These are phyloP conservation scores for Silene conica DNA, from an alignment of 148 eudicot genomes.

Conservation along the genomic window DNA sequence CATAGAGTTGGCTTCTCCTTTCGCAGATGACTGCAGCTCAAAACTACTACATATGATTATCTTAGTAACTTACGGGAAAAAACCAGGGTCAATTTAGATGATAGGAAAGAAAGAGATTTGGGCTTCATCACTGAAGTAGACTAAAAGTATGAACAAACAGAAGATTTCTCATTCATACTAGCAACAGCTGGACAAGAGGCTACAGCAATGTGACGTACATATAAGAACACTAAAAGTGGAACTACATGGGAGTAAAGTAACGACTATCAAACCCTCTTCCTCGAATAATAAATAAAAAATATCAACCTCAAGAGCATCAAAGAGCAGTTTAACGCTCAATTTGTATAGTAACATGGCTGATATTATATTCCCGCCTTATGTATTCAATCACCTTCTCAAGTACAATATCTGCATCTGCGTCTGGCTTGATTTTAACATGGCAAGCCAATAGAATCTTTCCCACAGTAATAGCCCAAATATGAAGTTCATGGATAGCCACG, in stretches of 20 bases:
- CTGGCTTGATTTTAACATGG: slow-evolving; percentile 76
- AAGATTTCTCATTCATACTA: slow-evolving; percentile 20
- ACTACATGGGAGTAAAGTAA: not conserved
- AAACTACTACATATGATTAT: not conserved
- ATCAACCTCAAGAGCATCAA: not conserved
- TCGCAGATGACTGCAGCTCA: slow-evolving; percentile 19
- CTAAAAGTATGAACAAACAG: slow-evolving; percentile 10
- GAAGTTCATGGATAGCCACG: slow-evolving; percentile 80
- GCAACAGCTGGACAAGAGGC: slow-evolving; percentile 17
- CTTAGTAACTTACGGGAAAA: not conserved
- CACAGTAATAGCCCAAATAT: slow-evolving; percentile 94
- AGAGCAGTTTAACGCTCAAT: slow-evolving; percentile 47
- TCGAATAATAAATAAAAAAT: too few species aligned
- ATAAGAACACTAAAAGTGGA: slow-evolving; percentile 1
- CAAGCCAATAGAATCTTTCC: slow-evolving; percentile 86
- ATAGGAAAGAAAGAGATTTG: not conserved
- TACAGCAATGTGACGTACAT: slow-evolving; percentile 3
- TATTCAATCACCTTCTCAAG: slow-evolving; percentile 76
- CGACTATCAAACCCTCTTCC: not conserved
- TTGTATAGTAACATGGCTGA: slow-evolving; percentile 88
- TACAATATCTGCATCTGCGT: slow-evolving; percentile 79
- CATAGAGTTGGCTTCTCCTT: slow-evolving; percentile 7
- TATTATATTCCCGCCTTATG: slow-evolving; percentile 71
- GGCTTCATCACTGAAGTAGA: slow-evolving; percentile 2
- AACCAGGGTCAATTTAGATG: not conserved